Conservation (phyloP, 345 rosid species). For the Lagerstroemia speciosa region DNA sequence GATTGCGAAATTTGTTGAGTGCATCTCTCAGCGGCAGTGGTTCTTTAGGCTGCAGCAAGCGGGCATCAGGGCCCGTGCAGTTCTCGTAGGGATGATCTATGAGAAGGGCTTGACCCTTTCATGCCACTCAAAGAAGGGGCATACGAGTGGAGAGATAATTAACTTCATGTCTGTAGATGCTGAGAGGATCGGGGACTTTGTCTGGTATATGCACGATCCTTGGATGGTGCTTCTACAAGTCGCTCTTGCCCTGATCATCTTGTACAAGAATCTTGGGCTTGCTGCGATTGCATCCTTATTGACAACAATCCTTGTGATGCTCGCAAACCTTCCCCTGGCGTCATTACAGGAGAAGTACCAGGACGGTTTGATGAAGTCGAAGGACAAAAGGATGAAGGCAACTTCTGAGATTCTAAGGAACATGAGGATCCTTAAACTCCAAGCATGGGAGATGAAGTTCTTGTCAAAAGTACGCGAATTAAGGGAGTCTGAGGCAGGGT, state of each 20-base stretch:
- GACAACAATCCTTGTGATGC: constrained; percentile 48
- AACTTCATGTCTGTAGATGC: constrained; percentile 69
- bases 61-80: constrained; percentile 44
- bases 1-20: constrained; percentile 50
- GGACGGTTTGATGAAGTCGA: constrained; percentile 61
- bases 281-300: constrained; percentile 47
- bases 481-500: constrained; percentile 39
- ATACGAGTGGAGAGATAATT: constrained; percentile 63
- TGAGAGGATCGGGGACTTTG: constrained; percentile 42
- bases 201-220: constrained; percentile 52
- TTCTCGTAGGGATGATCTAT: constrained; percentile 45
- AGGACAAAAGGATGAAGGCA: constrained; percentile 56
- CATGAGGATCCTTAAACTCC: constrained; percentile 76
- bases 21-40: constrained; percentile 48
- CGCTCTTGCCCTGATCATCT: constrained; percentile 39
- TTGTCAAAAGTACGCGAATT: constrained; percentile 46
- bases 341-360: constrained; percentile 54
- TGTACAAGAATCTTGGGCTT: constrained; percentile 52
- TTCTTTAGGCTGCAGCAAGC: constrained; percentile 42
- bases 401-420: constrained; percentile 58
- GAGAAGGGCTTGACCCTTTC: constrained; percentile 58
- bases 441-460: constrained; percentile 77
- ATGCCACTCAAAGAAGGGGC: constrained; percentile 40
- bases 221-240: constrained; percentile 55
- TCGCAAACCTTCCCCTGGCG: constrained; percentile 45